Percentiles rank a stretch among this genome's conserved stretches.
phyloP scores from a whole-genome alignment of 257 asterid genomes.

The Primulina tabacum region DNA sequence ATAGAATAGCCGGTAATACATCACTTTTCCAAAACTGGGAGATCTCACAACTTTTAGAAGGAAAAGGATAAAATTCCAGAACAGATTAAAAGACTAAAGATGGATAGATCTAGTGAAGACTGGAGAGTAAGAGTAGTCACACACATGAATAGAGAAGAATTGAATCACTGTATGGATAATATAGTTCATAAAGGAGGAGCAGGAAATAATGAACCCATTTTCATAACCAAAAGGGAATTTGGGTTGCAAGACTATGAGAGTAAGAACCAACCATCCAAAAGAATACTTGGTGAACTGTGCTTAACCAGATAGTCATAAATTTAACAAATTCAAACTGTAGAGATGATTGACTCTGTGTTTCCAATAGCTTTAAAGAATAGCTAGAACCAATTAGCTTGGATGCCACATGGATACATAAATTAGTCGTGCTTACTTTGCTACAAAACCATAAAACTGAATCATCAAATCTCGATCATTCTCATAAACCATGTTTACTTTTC shows the following conservation, averaged over 20 bases:
- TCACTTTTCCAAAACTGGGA: background rate
- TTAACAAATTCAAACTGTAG: too few species aligned
- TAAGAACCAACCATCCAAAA: background rate
- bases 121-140: conserved; percentile 6
- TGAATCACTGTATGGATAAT: background rate
- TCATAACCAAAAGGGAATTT: too few species aligned
- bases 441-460: conserved; percentile 73
- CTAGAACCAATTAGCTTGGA: background rate
- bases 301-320: background rate
- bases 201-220: background rate
- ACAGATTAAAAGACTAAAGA: background rate
- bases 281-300: background rate
- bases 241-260: background rate
- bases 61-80: background rate
- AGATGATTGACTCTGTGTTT: background rate
- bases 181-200: background rate
- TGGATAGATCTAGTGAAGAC: conserved; percentile 3
- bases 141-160: background rate
- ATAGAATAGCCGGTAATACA: conserved; percentile 12
- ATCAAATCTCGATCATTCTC: conserved; percentile 80
- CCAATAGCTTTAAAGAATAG: background rate
- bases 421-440: conserved; percentile 57
- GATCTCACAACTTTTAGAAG: background rate
- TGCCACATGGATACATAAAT: background rate
- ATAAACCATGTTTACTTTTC: conserved; percentile 60